A percentile compares a stretch with the other conserved stretches of the same genome.
These are phyloP conservation scores for Stachybotrys chlorohalonatus DNA, from an alignment of 2,329 filamentous ascomycete species.

Conservation along the genomic window DNA sequence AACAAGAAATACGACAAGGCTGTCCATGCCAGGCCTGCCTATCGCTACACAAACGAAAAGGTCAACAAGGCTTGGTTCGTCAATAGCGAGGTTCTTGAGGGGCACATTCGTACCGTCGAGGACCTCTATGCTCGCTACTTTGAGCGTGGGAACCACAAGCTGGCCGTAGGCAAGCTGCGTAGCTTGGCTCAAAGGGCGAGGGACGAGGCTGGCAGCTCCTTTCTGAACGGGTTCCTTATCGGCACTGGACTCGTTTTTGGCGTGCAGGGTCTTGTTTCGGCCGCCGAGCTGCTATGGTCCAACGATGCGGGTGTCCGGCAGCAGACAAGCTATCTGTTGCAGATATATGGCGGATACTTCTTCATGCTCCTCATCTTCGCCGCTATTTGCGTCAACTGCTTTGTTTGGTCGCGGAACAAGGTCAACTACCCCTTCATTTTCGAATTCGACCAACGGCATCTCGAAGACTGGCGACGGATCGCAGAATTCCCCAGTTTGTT, in stretches of 20 bases:
- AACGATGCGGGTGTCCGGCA: conserved; percentile 36
- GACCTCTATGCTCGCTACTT: conserved; percentile 94
- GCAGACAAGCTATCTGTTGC: conserved; percentile 62
- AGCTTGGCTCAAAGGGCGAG: conserved; percentile 52
- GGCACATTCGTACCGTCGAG: conserved; percentile 71
- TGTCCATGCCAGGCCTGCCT: conserved; percentile 64
- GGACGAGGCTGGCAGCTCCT: conserved; percentile 48
- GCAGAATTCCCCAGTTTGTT: conserved; percentile 82
- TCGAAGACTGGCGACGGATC: conserved; percentile 83
- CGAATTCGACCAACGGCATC: conserved; percentile 81
- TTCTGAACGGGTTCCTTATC: conserved; percentile 56
- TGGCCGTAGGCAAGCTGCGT: conserved; percentile 80
- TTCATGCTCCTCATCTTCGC: conserved; percentile 70
- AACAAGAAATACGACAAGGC: conserved; percentile 99
- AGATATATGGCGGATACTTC: conserved; percentile 92
- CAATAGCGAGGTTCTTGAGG: conserved; percentile 74
- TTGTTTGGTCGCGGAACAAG: conserved; percentile 72
- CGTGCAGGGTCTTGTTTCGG: conserved; percentile 57
- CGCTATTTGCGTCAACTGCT: conserved; percentile 79
- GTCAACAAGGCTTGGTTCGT: conserved; percentile 90
- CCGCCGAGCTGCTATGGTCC: conserved; percentile 40
- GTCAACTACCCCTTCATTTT: conserved; percentile 98
- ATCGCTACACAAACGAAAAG: conserved; percentile 82
- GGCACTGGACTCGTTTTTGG: conserved; percentile 59
- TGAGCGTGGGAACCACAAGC: conserved; percentile 84